Percentiles rank a stretch among this genome's conserved stretches.
phyloP scores from a whole-genome alignment of 352 stramenopile genomes.

The Pythium myriotylum region DNA sequence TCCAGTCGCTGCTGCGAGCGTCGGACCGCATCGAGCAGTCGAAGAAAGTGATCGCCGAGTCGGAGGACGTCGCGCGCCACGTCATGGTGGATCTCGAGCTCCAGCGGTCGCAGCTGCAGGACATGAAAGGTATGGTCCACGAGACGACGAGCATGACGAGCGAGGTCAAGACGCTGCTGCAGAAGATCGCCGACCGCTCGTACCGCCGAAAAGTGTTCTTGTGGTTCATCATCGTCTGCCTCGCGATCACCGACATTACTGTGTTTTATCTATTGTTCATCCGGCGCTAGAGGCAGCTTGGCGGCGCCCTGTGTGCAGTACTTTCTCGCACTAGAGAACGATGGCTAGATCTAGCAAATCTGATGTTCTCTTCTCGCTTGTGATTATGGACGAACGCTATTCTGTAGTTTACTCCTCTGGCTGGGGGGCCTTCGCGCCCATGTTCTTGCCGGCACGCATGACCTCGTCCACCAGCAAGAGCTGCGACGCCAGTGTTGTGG shows the following conservation, averaged over 20 bases:
- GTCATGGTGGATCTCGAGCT: slow-evolving; percentile 80
- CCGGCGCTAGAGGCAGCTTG: slow-evolving; percentile 18
- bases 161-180: slow-evolving; percentile 63
- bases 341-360: background rate
- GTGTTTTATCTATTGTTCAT: slow-evolving; percentile 90
- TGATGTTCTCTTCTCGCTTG: slow-evolving; percentile 5
- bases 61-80: slow-evolving; percentile 69
- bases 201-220: slow-evolving; percentile 76
- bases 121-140: slow-evolving; percentile 80
- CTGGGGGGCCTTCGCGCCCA: slow-evolving; percentile 79
- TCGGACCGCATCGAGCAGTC: slow-evolving; percentile 78
- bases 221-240: slow-evolving; percentile 65
- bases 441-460: slow-evolving; percentile 98
- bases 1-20: slow-evolving; percentile 65
- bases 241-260: slow-evolving; percentile 66
- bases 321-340: background rate
- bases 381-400: slow-evolving; percentile 22
- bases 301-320: background rate
- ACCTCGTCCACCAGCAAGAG: slow-evolving; percentile 99
- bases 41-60: slow-evolving; percentile 61
- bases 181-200: slow-evolving; percentile 72
- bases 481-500: slow-evolving; percentile 98
- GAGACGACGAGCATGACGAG: slow-evolving; percentile 71
- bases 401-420: slow-evolving; percentile 61
- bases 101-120: slow-evolving; percentile 75